A percentile compares a stretch with the other conserved stretches of the same genome.
Conservation (phyloP, 1,284 basidiomycete genomes). For the Leccinum laetum region DNA sequence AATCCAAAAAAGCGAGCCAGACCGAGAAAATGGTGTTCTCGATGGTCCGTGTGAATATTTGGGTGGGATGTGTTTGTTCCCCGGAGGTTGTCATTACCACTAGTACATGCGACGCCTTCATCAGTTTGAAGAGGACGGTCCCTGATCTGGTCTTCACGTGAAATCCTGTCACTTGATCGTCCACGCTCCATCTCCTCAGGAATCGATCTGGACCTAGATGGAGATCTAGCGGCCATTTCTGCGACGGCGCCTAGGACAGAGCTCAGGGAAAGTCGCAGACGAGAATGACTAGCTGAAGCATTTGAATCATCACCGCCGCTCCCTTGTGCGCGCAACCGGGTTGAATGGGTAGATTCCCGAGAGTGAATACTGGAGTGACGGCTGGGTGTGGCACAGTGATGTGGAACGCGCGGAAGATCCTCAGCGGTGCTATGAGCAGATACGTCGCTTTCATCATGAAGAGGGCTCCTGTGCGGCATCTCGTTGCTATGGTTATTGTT, state of each 20-base stretch:
- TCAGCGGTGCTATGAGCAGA: conserved; percentile 22
- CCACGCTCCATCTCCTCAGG: conserved; percentile 24
- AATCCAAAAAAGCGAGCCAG: conserved; percentile 25
- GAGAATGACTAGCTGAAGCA: conserved; percentile 23
- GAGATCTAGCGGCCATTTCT: conserved; percentile 22
- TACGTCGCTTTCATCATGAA: background rate
- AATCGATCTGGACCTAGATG: conserved; percentile 11
- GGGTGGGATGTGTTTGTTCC: background rate
- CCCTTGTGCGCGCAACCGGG: background rate
- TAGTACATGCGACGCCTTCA: conserved; percentile 9
- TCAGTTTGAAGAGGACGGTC: conserved; percentile 4
- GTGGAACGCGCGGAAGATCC: background rate
- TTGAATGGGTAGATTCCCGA: background rate
- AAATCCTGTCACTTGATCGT: conserved; percentile 18
- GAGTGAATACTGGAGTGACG: conserved; percentile 4
- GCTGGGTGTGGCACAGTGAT: background rate
- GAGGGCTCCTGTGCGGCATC: background rate
- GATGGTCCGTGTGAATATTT: conserved; percentile 6
- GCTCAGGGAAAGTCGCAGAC: conserved; percentile 38
- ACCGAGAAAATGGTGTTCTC: conserved; percentile 20
- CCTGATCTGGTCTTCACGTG: conserved; percentile 1
- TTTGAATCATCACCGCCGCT: conserved; percentile 1
- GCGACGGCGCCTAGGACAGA: conserved; percentile 40
- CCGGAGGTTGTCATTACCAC: background rate
- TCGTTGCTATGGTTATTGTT: background rate